phyloP scores from a whole-genome alignment of 768 basidiomycete species.

The Mycena alexandri region DNA sequence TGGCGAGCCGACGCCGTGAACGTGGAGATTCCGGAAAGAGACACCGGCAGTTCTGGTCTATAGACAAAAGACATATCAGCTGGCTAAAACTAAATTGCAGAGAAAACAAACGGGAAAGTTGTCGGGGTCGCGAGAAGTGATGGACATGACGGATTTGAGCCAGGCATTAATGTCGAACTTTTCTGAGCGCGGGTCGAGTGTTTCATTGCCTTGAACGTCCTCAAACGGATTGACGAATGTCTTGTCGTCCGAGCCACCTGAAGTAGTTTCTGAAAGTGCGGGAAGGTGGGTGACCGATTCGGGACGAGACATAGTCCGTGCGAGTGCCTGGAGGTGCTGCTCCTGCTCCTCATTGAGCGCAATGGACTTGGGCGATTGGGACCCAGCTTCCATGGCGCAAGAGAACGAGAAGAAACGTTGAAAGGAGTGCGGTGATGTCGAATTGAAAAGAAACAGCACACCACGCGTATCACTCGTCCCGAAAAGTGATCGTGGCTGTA shows the following conservation, averaged over 20 bases:
- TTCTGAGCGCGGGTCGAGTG: constrained; percentile 50
- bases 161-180: constrained; percentile 52
- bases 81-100: background rate
- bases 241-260: constrained; percentile 13
- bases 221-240: constrained; percentile 43
- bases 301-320: constrained; percentile 22
- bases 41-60: constrained; percentile 49
- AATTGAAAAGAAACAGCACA: no score
- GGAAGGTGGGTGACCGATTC: background rate
- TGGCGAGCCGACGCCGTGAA: constrained; percentile 46
- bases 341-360: constrained; percentile 27
- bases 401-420: background rate
- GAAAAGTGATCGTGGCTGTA: no score
- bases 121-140: constrained; percentile 43
- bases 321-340: constrained; percentile 20
- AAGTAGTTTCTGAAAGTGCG: constrained; percentile 10
- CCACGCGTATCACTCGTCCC: no score
- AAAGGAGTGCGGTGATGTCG: background rate
- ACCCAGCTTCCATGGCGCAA: constrained; percentile 17
- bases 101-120: constrained; percentile 38
- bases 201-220: constrained; percentile 42
- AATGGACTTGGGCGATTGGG: constrained; percentile 22
- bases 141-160: constrained; percentile 45
- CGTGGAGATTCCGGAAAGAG: constrained; percentile 52
- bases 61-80: background rate